These are phyloP conservation scores for Salix caprea DNA, from an alignment of 345 rosid genomes.

Conservation along the genomic window DNA sequence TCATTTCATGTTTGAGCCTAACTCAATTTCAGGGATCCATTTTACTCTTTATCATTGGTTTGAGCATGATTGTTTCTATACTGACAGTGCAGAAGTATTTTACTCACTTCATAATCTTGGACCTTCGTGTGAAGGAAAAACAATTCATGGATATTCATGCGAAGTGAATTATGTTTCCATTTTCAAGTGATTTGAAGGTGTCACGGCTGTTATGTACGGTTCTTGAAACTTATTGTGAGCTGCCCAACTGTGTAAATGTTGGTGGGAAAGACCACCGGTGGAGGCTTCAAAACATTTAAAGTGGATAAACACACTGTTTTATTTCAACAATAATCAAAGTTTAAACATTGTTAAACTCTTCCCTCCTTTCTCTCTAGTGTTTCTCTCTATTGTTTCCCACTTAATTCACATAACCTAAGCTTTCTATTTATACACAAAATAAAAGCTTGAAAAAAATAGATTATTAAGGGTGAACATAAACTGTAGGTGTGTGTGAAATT, in stretches of 20 bases:
- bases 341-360: too few species aligned
- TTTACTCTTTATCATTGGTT: neutral
- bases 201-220: neutral
- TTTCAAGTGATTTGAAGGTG: neutral
- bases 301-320: too few species aligned
- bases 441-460: too few species aligned
- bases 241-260: neutral
- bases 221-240: neutral
- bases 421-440: too few species aligned
- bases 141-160: neutral
- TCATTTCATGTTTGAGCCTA: neutral
- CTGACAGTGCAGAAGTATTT: neutral
- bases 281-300: neutral
- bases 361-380: too few species aligned
- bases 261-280: too few species aligned
- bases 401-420: too few species aligned
- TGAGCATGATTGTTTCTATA: neutral
- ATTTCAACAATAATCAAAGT: too few species aligned
- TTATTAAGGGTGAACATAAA: too few species aligned
- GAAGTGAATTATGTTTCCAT: neutral
- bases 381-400: too few species aligned
- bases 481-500: too few species aligned
- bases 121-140: neutral
- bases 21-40: neutral
- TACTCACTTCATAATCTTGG: neutral